Percentiles rank a stretch among this genome's conserved stretches.
Conservation (phyloP, 2,329 filamentous ascomycete genomes). For the Phoma herbarum region DNA sequence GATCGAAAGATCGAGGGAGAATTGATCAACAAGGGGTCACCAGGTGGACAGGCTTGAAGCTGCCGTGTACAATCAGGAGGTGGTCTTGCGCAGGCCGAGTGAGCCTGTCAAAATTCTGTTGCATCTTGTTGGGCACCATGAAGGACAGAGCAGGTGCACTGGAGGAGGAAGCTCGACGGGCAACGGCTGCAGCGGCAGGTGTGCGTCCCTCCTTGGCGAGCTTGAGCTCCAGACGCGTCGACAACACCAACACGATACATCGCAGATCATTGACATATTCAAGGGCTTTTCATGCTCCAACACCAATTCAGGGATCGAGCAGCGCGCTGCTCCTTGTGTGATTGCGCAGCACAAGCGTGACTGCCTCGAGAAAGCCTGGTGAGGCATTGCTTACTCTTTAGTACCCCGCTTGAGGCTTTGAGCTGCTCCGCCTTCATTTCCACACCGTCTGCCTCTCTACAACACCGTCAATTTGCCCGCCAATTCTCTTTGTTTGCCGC, state of each 20-base stretch:
- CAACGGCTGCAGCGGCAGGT: not conserved
- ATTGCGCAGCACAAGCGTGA: not conserved
- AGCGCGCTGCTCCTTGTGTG: not conserved
- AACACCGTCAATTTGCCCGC: slow-evolving; percentile 9
- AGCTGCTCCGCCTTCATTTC: slow-evolving; percentile 13
- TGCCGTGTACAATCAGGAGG: not conserved
- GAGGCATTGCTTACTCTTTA: slow-evolving; percentile 8
- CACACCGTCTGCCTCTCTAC: slow-evolving; percentile 4
- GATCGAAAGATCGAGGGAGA: slow-evolving; percentile 29
- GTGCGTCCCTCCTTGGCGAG: not conserved
- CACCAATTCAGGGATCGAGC: too few relatives aligned
- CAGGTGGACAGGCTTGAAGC: slow-evolving; percentile 8
- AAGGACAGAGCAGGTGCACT: not conserved
- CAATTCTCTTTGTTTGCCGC: not conserved
- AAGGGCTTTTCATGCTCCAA: not conserved
- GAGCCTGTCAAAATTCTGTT: not conserved
- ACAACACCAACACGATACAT: not conserved
- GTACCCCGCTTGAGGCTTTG: slow-evolving; percentile 4
- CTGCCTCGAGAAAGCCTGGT: slow-evolving; percentile 13
- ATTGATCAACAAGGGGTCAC: slow-evolving; percentile 8
- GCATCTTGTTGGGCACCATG: not conserved
- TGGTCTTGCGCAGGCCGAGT: too few relatives aligned
- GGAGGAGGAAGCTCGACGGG: not conserved
- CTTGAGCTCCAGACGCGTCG: not conserved
- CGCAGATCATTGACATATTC: not conserved